Conservation (phyloP, 2,329 filamentous ascomycete genomes). For the Cladophialophora psammophila region DNA sequence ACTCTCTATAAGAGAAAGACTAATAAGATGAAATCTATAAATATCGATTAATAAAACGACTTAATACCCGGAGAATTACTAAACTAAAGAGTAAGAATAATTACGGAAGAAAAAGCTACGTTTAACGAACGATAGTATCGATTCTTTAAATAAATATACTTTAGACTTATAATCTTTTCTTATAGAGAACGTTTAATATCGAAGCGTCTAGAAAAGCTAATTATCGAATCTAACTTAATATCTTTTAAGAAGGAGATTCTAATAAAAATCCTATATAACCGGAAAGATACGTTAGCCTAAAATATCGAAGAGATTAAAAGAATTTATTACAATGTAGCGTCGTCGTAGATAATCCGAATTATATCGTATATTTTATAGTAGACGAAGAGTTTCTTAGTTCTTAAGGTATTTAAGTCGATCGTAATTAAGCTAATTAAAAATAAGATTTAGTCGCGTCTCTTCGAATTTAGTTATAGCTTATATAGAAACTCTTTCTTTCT, state of each 20-base stretch:
- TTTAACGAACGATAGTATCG: neutral
- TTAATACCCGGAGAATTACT: neutral
- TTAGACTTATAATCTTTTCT: too few species aligned
- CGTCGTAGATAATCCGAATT: too few species aligned
- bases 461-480: neutral
- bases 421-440: constrained; percentile 7
- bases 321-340: too few species aligned
- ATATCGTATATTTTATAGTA: neutral
- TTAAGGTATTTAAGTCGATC: neutral
- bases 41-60: neutral
- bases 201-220: too few species aligned
- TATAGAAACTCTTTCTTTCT: neutral
- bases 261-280: too few species aligned
- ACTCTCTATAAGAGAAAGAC: constrained; percentile 9
- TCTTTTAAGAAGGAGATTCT: too few species aligned
- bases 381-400: constrained; percentile 1
- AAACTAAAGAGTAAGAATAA: neutral
- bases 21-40: neutral
- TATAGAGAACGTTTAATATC: too few species aligned
- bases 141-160: too few species aligned
- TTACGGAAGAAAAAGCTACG: neutral
- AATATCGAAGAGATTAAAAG: too few species aligned
- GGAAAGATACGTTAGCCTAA: too few species aligned
- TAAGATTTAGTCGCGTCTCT: neutral
- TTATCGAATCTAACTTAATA: too few species aligned